phyloP scores from a whole-genome alignment of 805 yeast species.

The Hagleromyces aurorensis region DNA sequence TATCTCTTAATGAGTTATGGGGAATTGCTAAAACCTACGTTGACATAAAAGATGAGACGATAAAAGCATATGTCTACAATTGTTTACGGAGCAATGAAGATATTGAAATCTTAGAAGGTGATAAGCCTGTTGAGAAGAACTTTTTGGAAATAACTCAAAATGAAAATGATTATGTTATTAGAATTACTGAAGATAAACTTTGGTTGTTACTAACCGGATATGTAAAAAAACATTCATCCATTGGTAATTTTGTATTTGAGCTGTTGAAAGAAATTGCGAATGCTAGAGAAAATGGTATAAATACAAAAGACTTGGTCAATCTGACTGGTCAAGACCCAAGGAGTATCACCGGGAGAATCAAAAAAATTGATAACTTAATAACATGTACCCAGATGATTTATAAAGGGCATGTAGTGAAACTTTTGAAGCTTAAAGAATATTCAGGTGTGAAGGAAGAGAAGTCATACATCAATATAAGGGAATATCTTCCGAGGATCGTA shows the following conservation, averaged over 20 bases:
- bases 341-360: slow-evolving; percentile 57
- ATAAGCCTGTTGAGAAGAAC: slow-evolving; percentile 3
- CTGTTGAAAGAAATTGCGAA: slow-evolving; percentile 54
- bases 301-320: slow-evolving; percentile 47
- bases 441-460: slow-evolving; percentile 13
- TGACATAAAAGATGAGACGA: slow-evolving; percentile 5
- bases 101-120: slow-evolving; percentile 8
- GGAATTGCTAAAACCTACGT: slow-evolving; percentile 7
- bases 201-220: slow-evolving; percentile 54
- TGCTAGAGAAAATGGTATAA: slow-evolving; percentile 47
- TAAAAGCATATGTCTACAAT: slow-evolving; percentile 16
- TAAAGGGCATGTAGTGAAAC: slow-evolving; percentile 46
- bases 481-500: slow-evolving; percentile 34
- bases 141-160: slow-evolving; percentile 3
- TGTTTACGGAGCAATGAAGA: slow-evolving; percentile 15
- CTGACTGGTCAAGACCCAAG: slow-evolving; percentile 63
- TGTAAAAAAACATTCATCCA: slow-evolving; percentile 39
- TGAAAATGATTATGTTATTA: slow-evolving; percentile 5
- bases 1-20: slow-evolving; percentile 9
- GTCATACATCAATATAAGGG: slow-evolving; percentile 23
- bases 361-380: slow-evolving; percentile 45
- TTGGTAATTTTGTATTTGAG: slow-evolving; percentile 51
- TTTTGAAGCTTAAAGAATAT: slow-evolving; percentile 45
- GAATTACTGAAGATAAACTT: slow-evolving; percentile 46
- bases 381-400: slow-evolving; percentile 33